Conservation (phyloP, 2,329 filamentous ascomycete genomes). For the Dendryphion nanum region DNA sequence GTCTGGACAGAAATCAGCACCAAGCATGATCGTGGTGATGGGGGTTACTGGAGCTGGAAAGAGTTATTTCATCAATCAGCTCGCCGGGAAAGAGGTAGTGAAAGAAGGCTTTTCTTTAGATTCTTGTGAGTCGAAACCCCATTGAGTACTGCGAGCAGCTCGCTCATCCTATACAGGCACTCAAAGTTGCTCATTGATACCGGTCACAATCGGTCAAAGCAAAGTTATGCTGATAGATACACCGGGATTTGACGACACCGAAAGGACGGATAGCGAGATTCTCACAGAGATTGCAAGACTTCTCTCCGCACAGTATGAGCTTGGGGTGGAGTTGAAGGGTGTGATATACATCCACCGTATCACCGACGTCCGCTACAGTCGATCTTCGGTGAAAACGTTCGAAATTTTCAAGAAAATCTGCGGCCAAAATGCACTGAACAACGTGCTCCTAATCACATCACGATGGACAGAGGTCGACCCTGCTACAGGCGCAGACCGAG, state of each 20-base stretch:
- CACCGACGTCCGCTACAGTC: slow-evolving; percentile 15
- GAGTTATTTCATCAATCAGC: too few relatives aligned
- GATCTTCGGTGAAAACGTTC: slow-evolving; percentile 7
- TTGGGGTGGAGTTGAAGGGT: slow-evolving; percentile 22
- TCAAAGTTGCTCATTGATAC: slow-evolving; percentile 7
- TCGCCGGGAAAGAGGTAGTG: slow-evolving; percentile 12
- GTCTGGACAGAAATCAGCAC: too few relatives aligned
- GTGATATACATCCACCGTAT: slow-evolving; percentile 38
- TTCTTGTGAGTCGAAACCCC: slow-evolving; percentile 6
- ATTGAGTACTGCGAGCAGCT: too few relatives aligned
- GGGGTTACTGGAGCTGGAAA: slow-evolving; percentile 29
- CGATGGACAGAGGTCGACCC: slow-evolving; percentile 17
- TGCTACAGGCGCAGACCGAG: too few relatives aligned
- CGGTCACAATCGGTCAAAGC: slow-evolving; percentile 10
- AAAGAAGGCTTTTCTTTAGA: slow-evolving; percentile 3
- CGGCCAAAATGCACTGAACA: slow-evolving; percentile 16
- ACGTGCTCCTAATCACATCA: slow-evolving; percentile 21
- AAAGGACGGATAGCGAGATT: slow-evolving; percentile 26
- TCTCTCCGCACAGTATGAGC: slow-evolving; percentile 20
- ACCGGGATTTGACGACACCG: slow-evolving; percentile 35
- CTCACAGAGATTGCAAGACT: slow-evolving; percentile 25
- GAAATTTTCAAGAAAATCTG: slow-evolving; percentile 17
- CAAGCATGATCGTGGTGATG: slow-evolving; percentile 27
- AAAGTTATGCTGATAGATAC: slow-evolving; percentile 33
- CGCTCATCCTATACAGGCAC: too few relatives aligned